Evolutionary conservation across 176 grass and related monocot genomes (phyloP).

Genomic region (Eremochloa ophiuroides): DNA sequence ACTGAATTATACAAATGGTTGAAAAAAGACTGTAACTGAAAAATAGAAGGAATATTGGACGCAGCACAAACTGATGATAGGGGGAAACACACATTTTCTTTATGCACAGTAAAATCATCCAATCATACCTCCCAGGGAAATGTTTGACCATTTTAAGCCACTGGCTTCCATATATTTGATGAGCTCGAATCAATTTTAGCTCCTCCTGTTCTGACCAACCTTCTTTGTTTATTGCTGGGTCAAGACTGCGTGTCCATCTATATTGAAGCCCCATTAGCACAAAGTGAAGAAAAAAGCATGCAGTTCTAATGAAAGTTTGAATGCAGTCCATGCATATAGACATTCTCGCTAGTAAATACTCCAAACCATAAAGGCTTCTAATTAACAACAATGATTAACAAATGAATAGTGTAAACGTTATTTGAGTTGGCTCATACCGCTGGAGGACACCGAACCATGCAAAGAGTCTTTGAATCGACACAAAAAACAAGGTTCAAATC

Average conservation of each 20-base stretch:
- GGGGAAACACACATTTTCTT: background rate
- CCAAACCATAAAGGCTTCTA: slow-evolving; percentile 14
- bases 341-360: background rate
- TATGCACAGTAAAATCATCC: slow-evolving; percentile 6
- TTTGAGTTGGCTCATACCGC: background rate
- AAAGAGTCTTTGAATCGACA: background rate
- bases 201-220: slow-evolving; percentile 67
- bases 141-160: slow-evolving; percentile 58
- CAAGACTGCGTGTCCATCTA: slow-evolving; percentile 56
- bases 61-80: background rate
- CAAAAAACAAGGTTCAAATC: background rate
- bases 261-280: background rate
- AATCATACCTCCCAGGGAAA: slow-evolving; percentile 66
- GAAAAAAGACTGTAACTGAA: background rate
- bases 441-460: background rate
- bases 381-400: background rate
- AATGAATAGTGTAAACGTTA: background rate
- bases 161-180: slow-evolving; percentile 71
- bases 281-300: background rate
- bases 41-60: background rate
- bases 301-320: background rate
- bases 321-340: slow-evolving; percentile 1
- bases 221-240: slow-evolving; percentile 61
- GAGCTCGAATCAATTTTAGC: slow-evolving; percentile 63
- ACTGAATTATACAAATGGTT: slow-evolving; percentile 5